phyloP scores from a whole-genome alignment of 2,329 filamentous ascomycete genomes.

The Tolypocladium cylindrosporum region DNA sequence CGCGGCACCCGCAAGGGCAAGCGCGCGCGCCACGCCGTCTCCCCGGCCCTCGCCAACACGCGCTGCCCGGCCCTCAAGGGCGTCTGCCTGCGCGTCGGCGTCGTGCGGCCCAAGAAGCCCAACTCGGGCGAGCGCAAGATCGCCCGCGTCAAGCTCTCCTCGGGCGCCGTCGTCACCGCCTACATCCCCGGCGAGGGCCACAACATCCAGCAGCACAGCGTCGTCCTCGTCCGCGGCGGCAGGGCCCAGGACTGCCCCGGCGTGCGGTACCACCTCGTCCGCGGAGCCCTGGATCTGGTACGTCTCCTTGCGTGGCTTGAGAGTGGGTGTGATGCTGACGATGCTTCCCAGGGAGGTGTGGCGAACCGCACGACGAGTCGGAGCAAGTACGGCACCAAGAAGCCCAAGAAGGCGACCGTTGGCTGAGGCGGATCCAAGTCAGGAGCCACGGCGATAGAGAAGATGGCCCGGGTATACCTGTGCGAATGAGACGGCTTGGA shows the following conservation, averaged over 20 bases:
- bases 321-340: conserved; percentile 6
- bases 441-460: neutral
- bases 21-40: conserved; percentile 74
- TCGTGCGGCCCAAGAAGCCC: conserved; percentile 94
- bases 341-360: conserved; percentile 65
- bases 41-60: conserved; percentile 65
- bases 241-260: conserved; percentile 95
- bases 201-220: conserved; percentile 97
- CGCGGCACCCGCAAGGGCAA: conserved; percentile 70
- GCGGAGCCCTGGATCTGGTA: conserved; percentile 89
- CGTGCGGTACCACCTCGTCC: conserved; percentile 89
- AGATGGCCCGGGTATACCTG: neutral
- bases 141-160: conserved; percentile 80
- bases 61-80: conserved; percentile 80
- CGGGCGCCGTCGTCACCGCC: conserved; percentile 76
- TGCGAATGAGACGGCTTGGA: neutral
- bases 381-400: conserved; percentile 98
- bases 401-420: conserved; percentile 73
- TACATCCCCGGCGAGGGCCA: conserved; percentile 98
- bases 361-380: conserved; percentile 71
- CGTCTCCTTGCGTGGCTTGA: conserved; percentile 22
- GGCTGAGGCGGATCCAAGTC: conserved; percentile 18
- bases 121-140: conserved; percentile 97
- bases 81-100: conserved; percentile 88
- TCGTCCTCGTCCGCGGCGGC: conserved; percentile 90